Evolutionary conservation across 768 basidiomycete genomes (phyloP), one percentile per base, ranked within the genome.

Genomic region (Leccinum rimulosum): DNA sequence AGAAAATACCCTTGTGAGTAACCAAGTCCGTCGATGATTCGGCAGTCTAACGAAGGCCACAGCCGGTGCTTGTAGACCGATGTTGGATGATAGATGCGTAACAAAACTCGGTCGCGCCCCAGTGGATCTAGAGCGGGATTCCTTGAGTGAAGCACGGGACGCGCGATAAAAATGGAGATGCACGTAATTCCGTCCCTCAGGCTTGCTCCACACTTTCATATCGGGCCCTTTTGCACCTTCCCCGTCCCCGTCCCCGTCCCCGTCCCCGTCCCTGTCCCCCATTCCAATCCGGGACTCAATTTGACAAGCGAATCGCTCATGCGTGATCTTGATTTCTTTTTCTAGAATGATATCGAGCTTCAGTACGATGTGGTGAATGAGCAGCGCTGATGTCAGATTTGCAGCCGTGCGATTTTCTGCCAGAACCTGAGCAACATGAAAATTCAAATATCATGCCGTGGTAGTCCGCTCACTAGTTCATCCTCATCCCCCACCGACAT

Each of bases 41-140:
- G 0, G 93, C 93, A 2, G 88, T 89, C 43, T 88, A 88, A 57
- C 88, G 85, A 51, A 98, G 78, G 71, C 98, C 96, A 71, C 96
- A 98, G 8, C 92, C 91, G 11, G 82, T 79, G 60, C 80, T 83
- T 36, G 89, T 89, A 6, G 92, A 89, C 45, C 88, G 89, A 25
- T 2, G 97, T 65, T 98, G 96, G 70, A 98, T 93, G 71, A 98
- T 95, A 2, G 96, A 95, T 2, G 91, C 84, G 73, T 96, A 97
- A 65, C 91, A 91, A 75, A 95, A 96, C 73, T 99, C 97, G 6
- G 90, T 88, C 3, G 87, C 82, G 17, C 79, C 77, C 84, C 91
- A 96, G 70, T 99, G 93, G 57, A 94, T 82, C 91, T 97, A 66
- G 14, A 58, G n/a, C 53, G 43, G 56, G 9, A 57, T 15, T 17